Evolutionary conservation across 805 yeast species (phyloP).

Genomic region (Pichia insulana): DNA sequence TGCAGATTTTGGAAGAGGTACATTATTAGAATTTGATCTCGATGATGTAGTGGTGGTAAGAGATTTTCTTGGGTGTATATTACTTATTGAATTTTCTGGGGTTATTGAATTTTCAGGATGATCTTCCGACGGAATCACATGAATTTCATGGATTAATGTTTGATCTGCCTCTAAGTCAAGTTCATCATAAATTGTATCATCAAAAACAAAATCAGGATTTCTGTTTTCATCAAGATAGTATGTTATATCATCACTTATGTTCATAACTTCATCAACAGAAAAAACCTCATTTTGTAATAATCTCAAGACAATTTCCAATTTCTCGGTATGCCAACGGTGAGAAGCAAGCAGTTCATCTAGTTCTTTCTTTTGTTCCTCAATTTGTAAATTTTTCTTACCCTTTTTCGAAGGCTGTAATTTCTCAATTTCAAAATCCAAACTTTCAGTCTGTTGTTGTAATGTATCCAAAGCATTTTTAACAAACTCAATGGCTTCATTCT

Average conservation of each 20-base stretch:
- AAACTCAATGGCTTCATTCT: slow-evolving; percentile 64
- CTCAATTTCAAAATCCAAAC: slow-evolving; percentile 64
- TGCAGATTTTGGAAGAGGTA: slow-evolving; percentile 1
- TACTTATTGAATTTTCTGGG: slow-evolving; percentile 11
- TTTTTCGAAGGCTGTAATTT: slow-evolving; percentile 39
- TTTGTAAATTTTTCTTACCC: slow-evolving; percentile 36
- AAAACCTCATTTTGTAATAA: slow-evolving; percentile 71
- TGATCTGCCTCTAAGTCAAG: slow-evolving; percentile 54
- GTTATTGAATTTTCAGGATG: slow-evolving; percentile 6
- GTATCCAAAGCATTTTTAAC: slow-evolving; percentile 67
- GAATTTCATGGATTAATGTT: slow-evolving; percentile 24
- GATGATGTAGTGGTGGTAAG: slow-evolving; percentile 4
- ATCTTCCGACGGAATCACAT: slow-evolving; percentile 13
- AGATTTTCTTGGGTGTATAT: background rate
- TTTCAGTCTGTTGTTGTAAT: slow-evolving; percentile 70
- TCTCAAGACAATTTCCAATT: slow-evolving; percentile 69
- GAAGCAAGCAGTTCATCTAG: slow-evolving; percentile 61
- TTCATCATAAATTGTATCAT: slow-evolving; percentile 88
- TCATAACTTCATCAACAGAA: slow-evolving; percentile 66
- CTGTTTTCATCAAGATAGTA: slow-evolving; percentile 92
- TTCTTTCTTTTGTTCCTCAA: slow-evolving; percentile 44
- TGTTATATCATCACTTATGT: slow-evolving; percentile 78
- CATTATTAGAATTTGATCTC: slow-evolving; percentile 5
- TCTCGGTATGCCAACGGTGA: slow-evolving; percentile 69
- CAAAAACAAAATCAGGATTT: slow-evolving; percentile 89